Evolutionary conservation across 257 asterid genomes (phyloP).

Genomic region (Leptodermis oblonga): DNA sequence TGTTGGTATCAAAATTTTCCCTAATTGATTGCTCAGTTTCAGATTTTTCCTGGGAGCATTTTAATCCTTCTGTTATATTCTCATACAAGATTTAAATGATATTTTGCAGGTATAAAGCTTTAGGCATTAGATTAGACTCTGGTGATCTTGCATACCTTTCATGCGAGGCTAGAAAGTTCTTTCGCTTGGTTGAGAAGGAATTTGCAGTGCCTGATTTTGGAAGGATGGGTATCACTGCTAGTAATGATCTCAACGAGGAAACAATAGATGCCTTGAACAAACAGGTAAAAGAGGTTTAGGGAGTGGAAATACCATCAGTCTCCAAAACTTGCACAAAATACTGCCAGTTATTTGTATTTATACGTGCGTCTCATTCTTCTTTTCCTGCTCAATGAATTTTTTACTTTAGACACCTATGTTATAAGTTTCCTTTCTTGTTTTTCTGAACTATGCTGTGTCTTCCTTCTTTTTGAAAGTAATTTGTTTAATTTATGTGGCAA

Average conservation of each 20-base stretch:
- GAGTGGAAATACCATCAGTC: background rate
- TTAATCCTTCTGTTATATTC: slow-evolving; percentile 6
- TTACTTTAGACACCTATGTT: background rate
- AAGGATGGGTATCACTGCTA: slow-evolving; percentile 74
- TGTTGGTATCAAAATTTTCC: background rate
- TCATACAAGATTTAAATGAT: slow-evolving; percentile 11
- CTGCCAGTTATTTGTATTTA: background rate
- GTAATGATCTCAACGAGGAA: slow-evolving; percentile 98
- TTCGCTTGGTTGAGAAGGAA: slow-evolving; percentile 65
- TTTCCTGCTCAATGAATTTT: background rate
- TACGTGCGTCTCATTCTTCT: background rate
- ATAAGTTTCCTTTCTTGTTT: background rate
- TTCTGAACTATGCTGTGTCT: background rate
- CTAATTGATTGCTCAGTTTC: background rate
- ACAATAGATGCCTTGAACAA: slow-evolving; percentile 92
- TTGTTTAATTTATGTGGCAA: background rate
- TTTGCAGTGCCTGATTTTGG: slow-evolving; percentile 64
- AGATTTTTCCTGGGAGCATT: background rate
- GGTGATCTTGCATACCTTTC: slow-evolving; percentile 98
- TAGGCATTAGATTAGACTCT: slow-evolving; percentile 91
- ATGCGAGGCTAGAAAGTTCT: slow-evolving; percentile 69
- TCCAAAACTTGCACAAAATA: background rate
- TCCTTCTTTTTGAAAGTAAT: no score
- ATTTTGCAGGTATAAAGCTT: slow-evolving; percentile 71
- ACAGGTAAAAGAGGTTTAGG: slow-evolving; percentile 47